These are phyloP conservation scores for Graphium sp. DNA, from an alignment of 2,329 filamentous ascomycete genomes.

Conservation along the genomic window DNA sequence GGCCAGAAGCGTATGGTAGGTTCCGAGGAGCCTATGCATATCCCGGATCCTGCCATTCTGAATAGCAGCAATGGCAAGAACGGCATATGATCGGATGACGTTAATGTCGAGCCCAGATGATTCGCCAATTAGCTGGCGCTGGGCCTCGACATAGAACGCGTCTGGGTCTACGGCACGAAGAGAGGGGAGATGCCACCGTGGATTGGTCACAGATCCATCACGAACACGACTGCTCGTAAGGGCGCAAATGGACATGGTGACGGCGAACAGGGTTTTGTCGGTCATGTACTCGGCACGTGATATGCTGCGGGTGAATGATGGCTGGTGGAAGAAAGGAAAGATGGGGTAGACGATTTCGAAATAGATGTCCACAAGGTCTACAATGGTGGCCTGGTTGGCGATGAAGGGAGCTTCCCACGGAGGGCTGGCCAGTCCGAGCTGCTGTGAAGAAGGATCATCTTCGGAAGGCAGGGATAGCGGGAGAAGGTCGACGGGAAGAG, in stretches of 20 bases:
- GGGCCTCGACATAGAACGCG: slow-evolving; percentile 8
- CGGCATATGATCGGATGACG: slow-evolving; percentile 24
- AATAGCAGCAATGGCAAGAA: slow-evolving; percentile 30
- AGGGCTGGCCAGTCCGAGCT: slow-evolving; percentile 1
- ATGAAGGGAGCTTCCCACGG: slow-evolving; percentile 5
- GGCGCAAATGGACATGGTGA: slow-evolving; percentile 32
- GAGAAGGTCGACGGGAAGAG: neutral
- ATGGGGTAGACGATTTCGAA: slow-evolving; percentile 36
- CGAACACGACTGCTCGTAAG: slow-evolving; percentile 28
- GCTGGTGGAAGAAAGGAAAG: slow-evolving; percentile 31
- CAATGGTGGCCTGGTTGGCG: slow-evolving; percentile 2
- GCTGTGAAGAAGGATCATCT: neutral
- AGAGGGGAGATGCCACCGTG: slow-evolving; percentile 18
- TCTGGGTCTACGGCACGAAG: slow-evolving; percentile 16
- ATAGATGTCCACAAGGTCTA: slow-evolving; percentile 28
- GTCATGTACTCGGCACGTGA: slow-evolving; percentile 21
- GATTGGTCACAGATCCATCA: slow-evolving; percentile 26
- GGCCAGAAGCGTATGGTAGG: slow-evolving; percentile 28
- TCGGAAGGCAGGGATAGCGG: neutral
- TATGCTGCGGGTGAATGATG: slow-evolving; percentile 21
- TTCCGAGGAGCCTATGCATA: slow-evolving; percentile 32
- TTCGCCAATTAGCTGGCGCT: slow-evolving; percentile 5
- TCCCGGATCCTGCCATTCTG: slow-evolving; percentile 29
- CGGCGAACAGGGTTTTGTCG: slow-evolving; percentile 25
- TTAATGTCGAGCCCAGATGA: slow-evolving; percentile 17